Evolutionary conservation across 2,329 filamentous ascomycete genomes (phyloP), one percentile per base, ranked within the genome.

Genomic region (Penicillium sp.): DNA sequence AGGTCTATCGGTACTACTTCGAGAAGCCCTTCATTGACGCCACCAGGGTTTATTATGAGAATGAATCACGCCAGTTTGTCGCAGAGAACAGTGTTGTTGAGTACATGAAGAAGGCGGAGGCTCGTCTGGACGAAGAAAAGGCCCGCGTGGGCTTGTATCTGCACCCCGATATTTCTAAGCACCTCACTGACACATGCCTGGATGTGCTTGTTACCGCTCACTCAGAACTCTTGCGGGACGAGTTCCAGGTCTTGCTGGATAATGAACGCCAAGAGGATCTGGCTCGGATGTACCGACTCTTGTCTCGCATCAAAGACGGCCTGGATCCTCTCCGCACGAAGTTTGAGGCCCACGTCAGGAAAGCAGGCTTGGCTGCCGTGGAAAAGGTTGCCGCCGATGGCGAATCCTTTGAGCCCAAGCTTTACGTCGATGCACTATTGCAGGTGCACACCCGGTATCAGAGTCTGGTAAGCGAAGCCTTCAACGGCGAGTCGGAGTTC

Each of bases 31-130:
- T 96, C 77, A 78, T 98, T 45, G 77, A 79, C 5, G 88, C 89
- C 3, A 98, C 93, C 9, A 82, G 80, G 60, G 73, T 77, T 26
- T 98, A 95, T 72, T 98, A 98, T 69, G 79, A 88, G 60, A 83
- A 85, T 40, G 94, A 98, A 69, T 97, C 93, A 19, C 88, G 88
- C 61, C 85, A 89, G 56, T 98, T 98, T 65, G 82, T 98, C 29
- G 87, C 89, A 10, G 91, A 97, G 69, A 98, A 98, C 68, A 95
- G 87, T 55, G 89, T 98, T 4, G 89, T 98, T 29, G 93, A 98
- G 66, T 98, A 97, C 72, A 97, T 98, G 93, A 97, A 97, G 77
- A 98, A 98, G 79, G 94, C 93, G 0, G 91, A 97, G 72, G 73
- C 82, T 37, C 84, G 93, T 29, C 73, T 98, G 53, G 82, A 88